Evolutionary conservation across 306 rosid species (phyloP).

Genomic region (Trifolium repens): DNA sequence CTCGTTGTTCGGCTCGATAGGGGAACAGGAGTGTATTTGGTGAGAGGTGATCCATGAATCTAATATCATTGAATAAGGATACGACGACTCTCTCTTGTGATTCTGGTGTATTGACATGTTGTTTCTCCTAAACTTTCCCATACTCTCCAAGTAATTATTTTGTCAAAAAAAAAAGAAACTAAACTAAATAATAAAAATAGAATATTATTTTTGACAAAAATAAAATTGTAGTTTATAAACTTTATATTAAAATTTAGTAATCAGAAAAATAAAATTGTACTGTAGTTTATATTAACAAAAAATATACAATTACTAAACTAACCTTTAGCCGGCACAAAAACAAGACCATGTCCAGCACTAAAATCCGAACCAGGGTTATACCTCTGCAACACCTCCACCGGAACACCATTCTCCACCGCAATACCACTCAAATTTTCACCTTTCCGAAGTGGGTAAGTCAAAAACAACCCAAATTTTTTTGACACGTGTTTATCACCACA

Average conservation of each 20-base stretch:
- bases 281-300: no score
- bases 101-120: no score
- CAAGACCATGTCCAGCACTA: conserved; percentile 46
- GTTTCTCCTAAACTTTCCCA: no score
- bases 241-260: background rate
- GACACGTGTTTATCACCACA: conserved; percentile 66
- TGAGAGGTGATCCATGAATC: no score
- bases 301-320: background rate
- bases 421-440: conserved; percentile 44
- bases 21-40: no score
- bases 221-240: background rate
- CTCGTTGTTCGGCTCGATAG: no score
- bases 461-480: conserved; percentile 55
- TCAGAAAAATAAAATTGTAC: background rate
- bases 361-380: conserved; percentile 56
- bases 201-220: background rate
- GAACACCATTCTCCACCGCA: conserved; percentile 47
- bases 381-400: conserved; percentile 46
- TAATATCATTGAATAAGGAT: no score
- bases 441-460: conserved; percentile 53
- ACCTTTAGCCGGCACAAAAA: conserved; percentile 86
- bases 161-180: background rate
- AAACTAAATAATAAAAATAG: background rate
- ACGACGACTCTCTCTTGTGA: no score
- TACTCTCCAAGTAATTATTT: no score